Evolutionary conservation across 2,329 filamentous ascomycete genomes (phyloP).

Genomic region (Hymenoscyphus scutula): DNA sequence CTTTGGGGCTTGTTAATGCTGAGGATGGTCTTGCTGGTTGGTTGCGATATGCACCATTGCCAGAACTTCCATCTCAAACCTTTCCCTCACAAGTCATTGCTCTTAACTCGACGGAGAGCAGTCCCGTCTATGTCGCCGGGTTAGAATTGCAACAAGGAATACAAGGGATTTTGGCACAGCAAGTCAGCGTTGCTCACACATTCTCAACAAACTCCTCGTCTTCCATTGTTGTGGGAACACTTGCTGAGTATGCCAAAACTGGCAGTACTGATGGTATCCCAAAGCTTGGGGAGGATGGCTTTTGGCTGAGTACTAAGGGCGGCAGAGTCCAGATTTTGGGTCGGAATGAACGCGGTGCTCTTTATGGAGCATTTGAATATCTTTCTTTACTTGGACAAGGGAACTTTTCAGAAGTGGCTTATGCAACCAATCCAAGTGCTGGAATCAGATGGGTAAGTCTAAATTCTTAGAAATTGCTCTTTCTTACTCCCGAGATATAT

Average conservation of each 20-base stretch:
- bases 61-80: background rate
- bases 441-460: background rate
- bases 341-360: constrained; percentile 62
- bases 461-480: too few species aligned
- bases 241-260: background rate
- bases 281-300: background rate
- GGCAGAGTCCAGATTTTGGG: constrained; percentile 57
- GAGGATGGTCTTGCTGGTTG: background rate
- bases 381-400: constrained; percentile 62
- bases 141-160: background rate
- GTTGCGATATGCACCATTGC: background rate
- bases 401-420: constrained; percentile 48
- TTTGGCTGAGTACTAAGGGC: background rate
- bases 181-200: background rate
- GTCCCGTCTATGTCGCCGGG: background rate
- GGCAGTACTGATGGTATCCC: background rate
- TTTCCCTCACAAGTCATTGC: background rate
- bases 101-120: background rate
- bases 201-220: background rate
- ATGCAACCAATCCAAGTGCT: constrained; percentile 43
- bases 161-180: background rate
- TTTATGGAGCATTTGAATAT: constrained; percentile 70
- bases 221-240: background rate
- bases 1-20: background rate
- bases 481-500: too few species aligned